Conservation (phyloP, 805 yeast species). For the Starmerella potacharoeniae region DNA sequence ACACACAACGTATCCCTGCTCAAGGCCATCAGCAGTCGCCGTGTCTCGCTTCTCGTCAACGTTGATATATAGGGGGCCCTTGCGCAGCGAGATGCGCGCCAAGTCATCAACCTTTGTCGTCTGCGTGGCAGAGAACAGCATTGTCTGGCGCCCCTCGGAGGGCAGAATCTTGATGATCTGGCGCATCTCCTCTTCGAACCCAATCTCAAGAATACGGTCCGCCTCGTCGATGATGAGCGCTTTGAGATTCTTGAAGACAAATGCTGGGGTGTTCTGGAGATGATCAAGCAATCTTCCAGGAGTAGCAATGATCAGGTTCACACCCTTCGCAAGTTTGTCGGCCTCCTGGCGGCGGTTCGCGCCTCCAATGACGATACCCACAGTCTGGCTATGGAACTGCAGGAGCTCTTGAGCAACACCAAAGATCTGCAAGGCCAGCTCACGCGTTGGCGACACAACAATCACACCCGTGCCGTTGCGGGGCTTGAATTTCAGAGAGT, state of each 20-base stretch:
- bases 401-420: constrained; percentile 94
- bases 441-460: constrained; percentile 94
- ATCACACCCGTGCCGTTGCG: constrained; percentile 97
- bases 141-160: constrained; percentile 82
- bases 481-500: constrained; percentile 87
- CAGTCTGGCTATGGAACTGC: constrained; percentile 83
- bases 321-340: constrained; percentile 87
- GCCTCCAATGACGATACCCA: constrained; percentile 96
- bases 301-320: constrained; percentile 85
- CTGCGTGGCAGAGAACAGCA: constrained; percentile 98
- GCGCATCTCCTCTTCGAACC: constrained; percentile 97
- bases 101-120: constrained; percentile 97
- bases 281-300: constrained; percentile 97
- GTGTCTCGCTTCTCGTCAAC: constrained; percentile 74
- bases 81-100: constrained; percentile 88
- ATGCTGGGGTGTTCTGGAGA: constrained; percentile 88
- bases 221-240: constrained; percentile 96
- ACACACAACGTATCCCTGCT: constrained; percentile 97
- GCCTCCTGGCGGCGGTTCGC: constrained; percentile 97
- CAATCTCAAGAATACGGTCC: constrained; percentile 92
- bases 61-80: constrained; percentile 88
- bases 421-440: constrained; percentile 90
- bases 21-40: constrained; percentile 93
- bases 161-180: constrained; percentile 92
- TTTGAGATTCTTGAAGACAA: constrained; percentile 85